A percentile compares a stretch with the other conserved stretches of the same genome.
These are phyloP conservation scores for Epithele typhae DNA, from an alignment of 768 basidiomycete species.

Conservation along the genomic window DNA sequence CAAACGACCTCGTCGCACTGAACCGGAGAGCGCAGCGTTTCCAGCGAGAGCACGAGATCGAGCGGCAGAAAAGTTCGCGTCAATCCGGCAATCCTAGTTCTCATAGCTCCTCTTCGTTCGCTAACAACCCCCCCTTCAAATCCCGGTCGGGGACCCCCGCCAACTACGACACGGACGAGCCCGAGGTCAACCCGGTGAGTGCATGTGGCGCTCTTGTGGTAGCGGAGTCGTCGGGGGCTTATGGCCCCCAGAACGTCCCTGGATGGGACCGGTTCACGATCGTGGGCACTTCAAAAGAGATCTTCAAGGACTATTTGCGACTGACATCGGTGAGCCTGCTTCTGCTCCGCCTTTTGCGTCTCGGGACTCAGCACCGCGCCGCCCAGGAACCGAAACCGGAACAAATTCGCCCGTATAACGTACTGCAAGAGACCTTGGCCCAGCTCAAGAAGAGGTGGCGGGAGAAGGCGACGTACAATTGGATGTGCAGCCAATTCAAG, in stretches of 20 bases:
- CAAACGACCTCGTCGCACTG: constrained; percentile 67
- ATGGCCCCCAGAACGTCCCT: constrained; percentile 71
- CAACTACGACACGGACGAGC: constrained; percentile 49
- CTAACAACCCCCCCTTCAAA: constrained; percentile 12
- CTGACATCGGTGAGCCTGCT: constrained; percentile 72
- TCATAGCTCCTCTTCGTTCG: constrained; percentile 32
- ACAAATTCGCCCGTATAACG: constrained; percentile 82
- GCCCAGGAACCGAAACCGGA: constrained; percentile 89
- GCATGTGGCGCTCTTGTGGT: too few relatives aligned
- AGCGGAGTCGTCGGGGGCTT: too few relatives aligned
- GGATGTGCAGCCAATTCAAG: constrained; percentile 98
- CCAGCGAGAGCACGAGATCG: constrained; percentile 84
- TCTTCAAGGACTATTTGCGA: constrained; percentile 96
- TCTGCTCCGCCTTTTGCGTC: background rate
- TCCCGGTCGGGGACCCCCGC: constrained; percentile 36
- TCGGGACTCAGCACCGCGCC: background rate
- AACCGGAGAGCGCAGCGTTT: constrained; percentile 84
- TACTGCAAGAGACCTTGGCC: constrained; percentile 80
- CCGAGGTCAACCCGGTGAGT: constrained; percentile 69
- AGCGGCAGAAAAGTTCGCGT: constrained; percentile 56
- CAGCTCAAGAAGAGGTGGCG: constrained; percentile 89
- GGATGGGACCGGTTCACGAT: constrained; percentile 97
- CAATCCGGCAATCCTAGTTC: constrained; percentile 20
- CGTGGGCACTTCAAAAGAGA: constrained; percentile 81
- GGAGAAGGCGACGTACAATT: constrained; percentile 71